Evolutionary conservation across 169 alveolate species (phyloP), one percentile per base, ranked within the genome.

Genomic region (Babesia ovata): DNA sequence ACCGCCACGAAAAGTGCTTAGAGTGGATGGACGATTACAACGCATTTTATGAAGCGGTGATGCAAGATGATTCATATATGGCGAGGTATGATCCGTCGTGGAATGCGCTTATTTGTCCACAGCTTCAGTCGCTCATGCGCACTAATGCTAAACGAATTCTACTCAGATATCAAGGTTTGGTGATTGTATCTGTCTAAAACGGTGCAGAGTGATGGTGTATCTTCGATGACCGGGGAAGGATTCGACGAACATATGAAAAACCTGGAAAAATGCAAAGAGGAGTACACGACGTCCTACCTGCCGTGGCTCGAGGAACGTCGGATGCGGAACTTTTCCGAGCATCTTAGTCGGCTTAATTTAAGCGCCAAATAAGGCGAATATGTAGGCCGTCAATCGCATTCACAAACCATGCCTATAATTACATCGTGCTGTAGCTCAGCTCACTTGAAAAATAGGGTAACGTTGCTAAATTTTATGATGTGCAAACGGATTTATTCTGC

Each of bases 11-110:
- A 24, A 76, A 78, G 61, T 93, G 95, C 65, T 63, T 94, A 44
- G 92, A 94, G 70, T 96, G 99, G 98, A 93, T 96, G 97, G 85
- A 87, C 21, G 97, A 95, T 81, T 95, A 87, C 74, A 96, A 94
- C 59, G 69, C 82, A 49, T 94, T 95, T 70, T 92, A 93, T 69
- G 94, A 94, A 33, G 91, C 95, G 70, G 93, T 94, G 44, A 77
- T 89, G 50, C 78, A 87, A 46, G 97, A 92, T 48, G 97, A 95
- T 54, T 88, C 95, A 22, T 96, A 96, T 79, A 91, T 95, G 85
- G 94, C 86, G 21, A 74, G 84, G 88, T 81, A 54, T 21, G 12
- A 11, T 17, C 10, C 7, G 28, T 12, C 19, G 50, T 46, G 10
- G 46, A 0, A 7, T 6, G 2, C 0, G 21, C 0, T 39, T 3